A percentile compares a stretch with the other conserved stretches of the same genome.
Conservation (phyloP, 108 stramenopile genomes). For the Nannochloropsis gaditana region DNA sequence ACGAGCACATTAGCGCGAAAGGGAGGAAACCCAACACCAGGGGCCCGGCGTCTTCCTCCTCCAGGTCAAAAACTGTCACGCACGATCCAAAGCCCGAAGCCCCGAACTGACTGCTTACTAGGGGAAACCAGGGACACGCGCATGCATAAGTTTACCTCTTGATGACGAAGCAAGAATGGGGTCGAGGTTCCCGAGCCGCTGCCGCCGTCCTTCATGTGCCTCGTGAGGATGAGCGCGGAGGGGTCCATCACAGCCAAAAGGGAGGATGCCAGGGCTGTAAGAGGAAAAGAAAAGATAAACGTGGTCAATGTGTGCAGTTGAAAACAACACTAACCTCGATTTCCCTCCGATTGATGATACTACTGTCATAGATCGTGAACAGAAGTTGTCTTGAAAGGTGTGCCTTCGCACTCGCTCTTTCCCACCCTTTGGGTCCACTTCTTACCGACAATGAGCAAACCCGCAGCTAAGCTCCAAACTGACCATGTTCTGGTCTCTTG, state of each 20-base stretch:
- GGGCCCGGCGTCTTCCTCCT: no score
- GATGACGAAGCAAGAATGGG: not conserved
- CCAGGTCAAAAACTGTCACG: no score
- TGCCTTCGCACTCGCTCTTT: not conserved
- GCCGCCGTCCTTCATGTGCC: not conserved
- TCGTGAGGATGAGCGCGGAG: not conserved
- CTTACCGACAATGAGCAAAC: constrained; percentile 1
- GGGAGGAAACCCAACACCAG: not conserved
- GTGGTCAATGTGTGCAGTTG: not conserved
- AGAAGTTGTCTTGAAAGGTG: no score
- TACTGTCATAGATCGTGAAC: no score
- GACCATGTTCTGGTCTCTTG: not conserved
- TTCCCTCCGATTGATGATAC: no score
- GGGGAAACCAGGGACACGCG: no score
- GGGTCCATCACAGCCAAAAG: constrained; percentile 17
- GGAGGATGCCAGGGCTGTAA: not conserved
- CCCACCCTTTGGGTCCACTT: not conserved
- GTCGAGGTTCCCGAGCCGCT: not conserved
- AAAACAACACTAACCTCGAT: no score
- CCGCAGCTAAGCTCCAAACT: not conserved
- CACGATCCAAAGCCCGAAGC: no score
- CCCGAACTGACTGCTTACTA: no score
- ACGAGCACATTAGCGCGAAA: not conserved
- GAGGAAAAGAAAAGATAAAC: not conserved
- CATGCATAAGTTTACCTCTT: not conserved